Conservation (phyloP, 2,329 filamentous ascomycete genomes). For the Aspergillus fructus region DNA sequence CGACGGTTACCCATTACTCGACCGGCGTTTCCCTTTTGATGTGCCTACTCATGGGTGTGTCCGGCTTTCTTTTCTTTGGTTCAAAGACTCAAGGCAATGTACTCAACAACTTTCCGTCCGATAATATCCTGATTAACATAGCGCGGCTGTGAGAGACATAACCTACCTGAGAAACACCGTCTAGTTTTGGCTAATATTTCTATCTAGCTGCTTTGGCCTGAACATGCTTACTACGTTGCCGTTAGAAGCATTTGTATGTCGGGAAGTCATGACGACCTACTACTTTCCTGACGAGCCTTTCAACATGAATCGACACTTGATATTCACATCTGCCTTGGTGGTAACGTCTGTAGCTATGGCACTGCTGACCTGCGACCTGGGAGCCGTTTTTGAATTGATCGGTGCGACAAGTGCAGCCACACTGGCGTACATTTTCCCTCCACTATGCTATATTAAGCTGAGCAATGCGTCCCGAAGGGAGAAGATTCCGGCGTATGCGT, state of each 20-base stretch:
- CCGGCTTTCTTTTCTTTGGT: conserved; percentile 90
- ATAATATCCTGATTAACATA: conserved; percentile 92
- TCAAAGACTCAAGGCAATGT: conserved; percentile 92
- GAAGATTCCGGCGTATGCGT: conserved; percentile 67
- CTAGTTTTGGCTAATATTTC: conserved; percentile 19
- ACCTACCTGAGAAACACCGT: background rate
- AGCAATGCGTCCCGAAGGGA: conserved; percentile 75
- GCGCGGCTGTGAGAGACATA: conserved; percentile 65
- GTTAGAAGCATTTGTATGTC: conserved; percentile 94
- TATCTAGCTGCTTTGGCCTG: conserved; percentile 74
- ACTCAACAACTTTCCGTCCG: conserved; percentile 91
- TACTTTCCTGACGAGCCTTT: conserved; percentile 71
- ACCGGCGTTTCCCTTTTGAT: conserved; percentile 88
- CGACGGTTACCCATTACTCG: conserved; percentile 89
- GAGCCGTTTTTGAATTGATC: conserved; percentile 91
- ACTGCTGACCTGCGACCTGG: conserved; percentile 87
- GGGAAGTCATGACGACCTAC: conserved; percentile 93
- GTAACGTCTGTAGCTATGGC: conserved; percentile 72
- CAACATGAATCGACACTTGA: conserved; percentile 78
- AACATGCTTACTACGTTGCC: conserved; percentile 99
- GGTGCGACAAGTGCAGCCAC: conserved; percentile 93
- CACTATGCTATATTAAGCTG: conserved; percentile 91
- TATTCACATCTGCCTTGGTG: conserved; percentile 84
- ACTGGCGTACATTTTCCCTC: conserved; percentile 91
- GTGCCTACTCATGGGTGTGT: conserved; percentile 82